Evolutionary conservation across 768 basidiomycete species (phyloP), one percentile per base, ranked within the genome.

Genomic region (Amanita pseudoporphyria): DNA sequence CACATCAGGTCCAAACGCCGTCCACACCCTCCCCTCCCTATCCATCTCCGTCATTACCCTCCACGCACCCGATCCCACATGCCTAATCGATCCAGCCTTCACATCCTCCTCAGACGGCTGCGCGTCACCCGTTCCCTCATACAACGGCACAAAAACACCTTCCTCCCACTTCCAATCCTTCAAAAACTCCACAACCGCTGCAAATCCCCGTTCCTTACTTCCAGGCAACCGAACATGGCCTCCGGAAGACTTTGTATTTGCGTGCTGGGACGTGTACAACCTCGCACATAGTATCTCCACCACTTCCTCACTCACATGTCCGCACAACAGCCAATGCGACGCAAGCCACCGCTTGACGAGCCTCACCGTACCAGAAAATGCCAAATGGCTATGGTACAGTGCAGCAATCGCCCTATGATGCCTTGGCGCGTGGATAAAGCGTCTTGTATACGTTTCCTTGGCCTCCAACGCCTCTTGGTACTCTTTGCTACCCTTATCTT

Each of bases 301-400:
- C 0, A 78, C 82, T 62, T 97, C 91, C 52, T 81, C 77, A 5
- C 76, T 73, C 47, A 97, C 70, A 56, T 90, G 85, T 0, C 72
- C 65, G 3, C 76, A 71, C 30, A 98, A 74, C 50, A 96, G 74
- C 84, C 87, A 90, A 61, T 99, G 96, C 6, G 85, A 71, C 0
- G 87, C 81, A 47, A 98, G 70, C 96, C 96, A 99, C 37, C 95
- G 78, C 68, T 97, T 95, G 45, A 88, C 77, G 13, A 98, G 73
- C 33, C 96, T 76, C 13, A 89, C 86, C 0, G 94, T 92, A 7
- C 85, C 81, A 2, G 90, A 74, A 64, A 82, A 96, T 9, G 92
- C 87, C 0, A 79, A 64, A 58, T 79, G 84, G 41, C 78, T 81
- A 63, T 97, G 92, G 44, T 81, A 82, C 16, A 97, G 69, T 2